A percentile compares a stretch with the other conserved stretches of the same genome.
These are phyloP conservation scores for Venturia effusa DNA, from an alignment of 2,329 filamentous ascomycete genomes.

Conservation along the genomic window DNA sequence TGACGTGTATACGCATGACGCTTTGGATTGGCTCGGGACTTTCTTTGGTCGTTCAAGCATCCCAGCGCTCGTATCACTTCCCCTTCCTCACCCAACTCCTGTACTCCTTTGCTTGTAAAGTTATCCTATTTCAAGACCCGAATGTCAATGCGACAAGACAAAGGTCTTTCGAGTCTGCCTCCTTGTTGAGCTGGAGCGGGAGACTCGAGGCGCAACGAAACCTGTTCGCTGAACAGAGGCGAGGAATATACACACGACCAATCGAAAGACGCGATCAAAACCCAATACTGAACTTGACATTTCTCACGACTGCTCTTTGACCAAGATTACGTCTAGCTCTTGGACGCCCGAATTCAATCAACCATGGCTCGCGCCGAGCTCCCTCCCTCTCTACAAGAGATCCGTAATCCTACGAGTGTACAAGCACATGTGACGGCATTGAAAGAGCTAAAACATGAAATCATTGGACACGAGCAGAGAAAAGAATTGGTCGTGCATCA, in stretches of 20 bases:
- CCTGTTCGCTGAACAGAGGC: neutral
- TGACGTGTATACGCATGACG: neutral
- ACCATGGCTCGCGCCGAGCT: slow-evolving; percentile 8
- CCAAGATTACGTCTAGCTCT: neutral
- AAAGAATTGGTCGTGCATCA: slow-evolving; percentile 63
- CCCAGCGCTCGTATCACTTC: neutral
- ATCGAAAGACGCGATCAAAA: neutral
- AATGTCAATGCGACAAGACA: neutral
- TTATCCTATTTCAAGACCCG: neutral
- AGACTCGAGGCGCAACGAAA: neutral
- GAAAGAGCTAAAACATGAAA: slow-evolving; percentile 71
- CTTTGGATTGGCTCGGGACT: neutral
- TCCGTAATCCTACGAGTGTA: slow-evolving; percentile 25
- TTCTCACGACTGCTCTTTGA: neutral
- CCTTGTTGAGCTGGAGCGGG: neutral
- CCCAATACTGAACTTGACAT: neutral
- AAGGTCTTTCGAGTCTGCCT: neutral
- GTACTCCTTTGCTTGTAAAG: neutral
- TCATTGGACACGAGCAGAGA: slow-evolving; percentile 76
- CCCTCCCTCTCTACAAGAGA: slow-evolving; percentile 25
- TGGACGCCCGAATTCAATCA: neutral
- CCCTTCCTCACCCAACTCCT: neutral
- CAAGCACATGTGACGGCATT: slow-evolving; percentile 45
- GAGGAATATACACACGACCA: neutral
- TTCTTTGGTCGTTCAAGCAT: neutral